Evolutionary conservation across 352 stramenopile genomes (phyloP).

Genomic region (Saprolegnia parasitica): DNA sequence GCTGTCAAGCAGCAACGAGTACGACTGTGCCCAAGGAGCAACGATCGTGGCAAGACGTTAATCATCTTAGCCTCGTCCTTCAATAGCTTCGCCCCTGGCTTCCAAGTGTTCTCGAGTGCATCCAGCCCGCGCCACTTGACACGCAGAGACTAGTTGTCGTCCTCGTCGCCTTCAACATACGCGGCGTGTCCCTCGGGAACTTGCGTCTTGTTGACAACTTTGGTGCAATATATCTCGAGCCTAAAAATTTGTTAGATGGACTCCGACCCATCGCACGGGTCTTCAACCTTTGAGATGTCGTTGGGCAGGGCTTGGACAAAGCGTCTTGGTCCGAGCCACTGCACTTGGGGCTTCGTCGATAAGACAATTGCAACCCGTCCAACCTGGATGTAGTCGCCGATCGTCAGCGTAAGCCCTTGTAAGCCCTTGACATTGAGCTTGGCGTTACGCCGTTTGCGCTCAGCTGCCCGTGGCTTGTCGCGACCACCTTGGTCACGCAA

Average conservation of each 20-base stretch:
- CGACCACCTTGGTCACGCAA: neutral
- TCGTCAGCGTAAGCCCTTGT: no score
- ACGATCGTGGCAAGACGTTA: no score
- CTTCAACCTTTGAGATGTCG: constrained; percentile 24
- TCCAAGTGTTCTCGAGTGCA: neutral
- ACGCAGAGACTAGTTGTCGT: constrained; percentile 18
- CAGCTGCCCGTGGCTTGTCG: neutral
- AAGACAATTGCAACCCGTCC: neutral
- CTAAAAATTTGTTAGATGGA: constrained; percentile 25
- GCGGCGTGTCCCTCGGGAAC: constrained; percentile 22
- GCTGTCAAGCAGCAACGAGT: no score
- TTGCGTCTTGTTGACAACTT: constrained; percentile 5
- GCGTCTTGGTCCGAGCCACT: constrained; percentile 24
- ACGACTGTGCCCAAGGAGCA: no score
- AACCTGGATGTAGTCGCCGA: constrained; percentile 30
- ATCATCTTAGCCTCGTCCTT: neutral
- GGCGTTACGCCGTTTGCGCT: constrained; percentile 12
- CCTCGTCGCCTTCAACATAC: constrained; percentile 27
- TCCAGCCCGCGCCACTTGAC: constrained; percentile 1
- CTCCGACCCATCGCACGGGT: constrained; percentile 16
- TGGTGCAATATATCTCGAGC: constrained; percentile 29
- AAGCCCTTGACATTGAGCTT: neutral
- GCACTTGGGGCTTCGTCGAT: constrained; percentile 21
- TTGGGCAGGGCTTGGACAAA: constrained; percentile 2
- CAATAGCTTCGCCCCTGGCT: neutral